Evolutionary conservation across 345 rosid genomes (phyloP), one percentile per base, ranked within the genome.

Genomic region (Aurinia saxatilis): DNA sequence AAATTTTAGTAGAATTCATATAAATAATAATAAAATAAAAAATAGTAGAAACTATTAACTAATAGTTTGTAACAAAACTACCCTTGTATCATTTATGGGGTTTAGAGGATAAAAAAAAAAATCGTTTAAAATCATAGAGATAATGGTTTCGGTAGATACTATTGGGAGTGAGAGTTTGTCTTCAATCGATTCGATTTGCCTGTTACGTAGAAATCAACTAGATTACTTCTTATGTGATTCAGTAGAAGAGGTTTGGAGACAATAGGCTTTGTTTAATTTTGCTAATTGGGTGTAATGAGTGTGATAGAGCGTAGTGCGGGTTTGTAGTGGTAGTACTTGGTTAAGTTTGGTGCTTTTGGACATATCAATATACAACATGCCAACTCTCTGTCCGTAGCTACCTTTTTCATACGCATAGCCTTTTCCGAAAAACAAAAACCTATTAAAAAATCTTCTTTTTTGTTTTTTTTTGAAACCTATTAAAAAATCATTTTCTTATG

Each of bases 301-400:
- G 63, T 54, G 50, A 62, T 47, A 62, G 63, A 70, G 13, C 42
- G n/a, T 62, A 62, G 51, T 70, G 63, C 38, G 45, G 63, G 63
- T 38, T 36, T 17, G 39, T 69, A 46, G 66, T 52, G 56, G 49
- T 37, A 40, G 51, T 62, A 61, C 63, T 62, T 70, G 42, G 27
- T 49, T 45, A 51, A 58, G 59, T 67, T 67, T 39, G 74, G 68
- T 70, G 68, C 36, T 61, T 62, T 70, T 48, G 63, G 58, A 62
- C 51, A 38, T 62, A 63, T 62, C 68, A 70, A 33, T 23, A 1
- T 45, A 62, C n/a, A 62, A 46, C 35, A 46, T 70, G 63, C 44
- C 48, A 62, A 70, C 51, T 52, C 56, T 60, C 48, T 60, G 40
- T 51, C 19, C 12, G 67, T 60, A 51, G 48, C 55, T 68, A 60